Evolutionary conservation across 164 flowering plant species (phyloP).

Genomic region (Tetracentron sinense): DNA sequence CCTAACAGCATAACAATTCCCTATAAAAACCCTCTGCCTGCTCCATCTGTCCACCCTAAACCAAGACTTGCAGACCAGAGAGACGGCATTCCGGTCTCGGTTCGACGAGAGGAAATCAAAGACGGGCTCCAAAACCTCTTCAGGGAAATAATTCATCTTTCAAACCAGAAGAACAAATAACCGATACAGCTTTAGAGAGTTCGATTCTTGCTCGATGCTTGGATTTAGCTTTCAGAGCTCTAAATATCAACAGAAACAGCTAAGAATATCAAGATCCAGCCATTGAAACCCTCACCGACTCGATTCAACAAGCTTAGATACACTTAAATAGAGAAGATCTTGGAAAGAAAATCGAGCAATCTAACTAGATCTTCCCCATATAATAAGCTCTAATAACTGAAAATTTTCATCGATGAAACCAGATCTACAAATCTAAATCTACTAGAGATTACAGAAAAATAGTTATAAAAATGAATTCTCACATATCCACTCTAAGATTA

Average conservation of each 20-base stretch:
- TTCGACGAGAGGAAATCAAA: slow-evolving; percentile 59
- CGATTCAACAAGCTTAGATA: neutral
- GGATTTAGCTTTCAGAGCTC: too few relatives aligned
- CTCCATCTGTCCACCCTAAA: slow-evolving; percentile 62
- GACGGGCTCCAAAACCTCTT: slow-evolving; percentile 79
- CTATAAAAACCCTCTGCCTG: slow-evolving; percentile 66
- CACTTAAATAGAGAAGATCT: neutral
- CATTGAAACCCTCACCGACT: neutral
- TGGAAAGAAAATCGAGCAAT: neutral
- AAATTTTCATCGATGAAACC: neutral
- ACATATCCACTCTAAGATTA: neutral
- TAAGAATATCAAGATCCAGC: neutral
- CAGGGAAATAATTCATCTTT: slow-evolving; percentile 73
- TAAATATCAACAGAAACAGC: neutral
- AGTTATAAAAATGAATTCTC: neutral
- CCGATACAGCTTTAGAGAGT: neutral
- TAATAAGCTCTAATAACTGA: neutral
- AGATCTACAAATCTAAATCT: neutral
- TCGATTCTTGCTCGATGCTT: too few relatives aligned
- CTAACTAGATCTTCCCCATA: neutral
- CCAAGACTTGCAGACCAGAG: slow-evolving; percentile 84
- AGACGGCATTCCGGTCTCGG: slow-evolving; percentile 68
- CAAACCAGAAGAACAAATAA: neutral
- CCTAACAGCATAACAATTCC: slow-evolving; percentile 75
- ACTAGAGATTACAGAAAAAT: neutral